Evolutionary conservation across 176 grass and related monocot genomes (phyloP), one percentile per base, ranked within the genome.

Genomic region (sorghum (Sorghum bicolor)): DNA sequence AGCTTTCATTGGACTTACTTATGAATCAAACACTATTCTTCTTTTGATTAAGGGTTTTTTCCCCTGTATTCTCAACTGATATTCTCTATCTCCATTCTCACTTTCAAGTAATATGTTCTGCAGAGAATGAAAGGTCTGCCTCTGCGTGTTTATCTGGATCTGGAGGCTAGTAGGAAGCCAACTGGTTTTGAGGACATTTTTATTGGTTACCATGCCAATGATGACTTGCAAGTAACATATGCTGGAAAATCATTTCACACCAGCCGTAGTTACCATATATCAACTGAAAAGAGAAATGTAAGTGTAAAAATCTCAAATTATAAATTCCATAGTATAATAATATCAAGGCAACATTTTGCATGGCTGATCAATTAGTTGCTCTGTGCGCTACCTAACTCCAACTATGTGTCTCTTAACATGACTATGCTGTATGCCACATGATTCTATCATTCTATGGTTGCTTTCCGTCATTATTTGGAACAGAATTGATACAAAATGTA

Each of bases 201-300:
- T 86, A 83, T 97, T 38, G 92, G 95, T 71, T 97, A 92, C 80
- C 95, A 97, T 89, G 90, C 92, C 22, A 82, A 80, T 38, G 95
- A 97, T 89, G 90, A 94, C 82, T 82, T 97, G 62, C 95, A 97
- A 92, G 84, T 86, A 78, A 97, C 95, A 83, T 97, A 97, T 84
- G 95, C 95, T 77, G 95, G 92, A 24, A 91, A 90, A 85, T 87
- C 88, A 57, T 97, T 94, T 69, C 95, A 91, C 78, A 89, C 76
- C 31, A 92, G 88, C 71, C 68, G 95, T 61, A 97, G 86, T 76
- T 97, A 97, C 64, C 84, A 82, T 71, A 40, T 97, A 45, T 94
- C 92, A 75, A 82, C 84, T 16, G 60, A 85, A 74, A 97, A 97
- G 80, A 89, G 74, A 89, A 92, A 88, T 86, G 95, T 97, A 91